These are phyloP conservation scores for Ophiostoma novo-ulmi DNA, from an alignment of 2,329 filamentous ascomycete species.

Conservation along the genomic window DNA sequence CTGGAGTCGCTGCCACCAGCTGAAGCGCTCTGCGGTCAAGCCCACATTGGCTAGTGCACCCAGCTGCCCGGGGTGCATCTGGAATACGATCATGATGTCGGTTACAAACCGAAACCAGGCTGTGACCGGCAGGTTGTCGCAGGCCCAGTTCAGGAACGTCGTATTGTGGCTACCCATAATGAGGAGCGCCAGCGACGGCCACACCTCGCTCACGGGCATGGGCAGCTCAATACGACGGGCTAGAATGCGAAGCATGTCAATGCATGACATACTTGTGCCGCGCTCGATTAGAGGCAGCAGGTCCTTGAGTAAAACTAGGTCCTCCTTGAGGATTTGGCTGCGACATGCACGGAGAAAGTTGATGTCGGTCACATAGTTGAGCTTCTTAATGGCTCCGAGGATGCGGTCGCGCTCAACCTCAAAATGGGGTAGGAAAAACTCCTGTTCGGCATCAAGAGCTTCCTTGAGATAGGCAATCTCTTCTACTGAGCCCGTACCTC, in stretches of 20 bases:
- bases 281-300: conserved; percentile 25
- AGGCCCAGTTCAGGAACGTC: conserved; percentile 27
- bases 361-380: conserved; percentile 21
- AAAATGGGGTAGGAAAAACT: conserved; percentile 24
- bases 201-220: conserved; percentile 26
- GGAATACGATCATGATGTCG: conserved; percentile 26
- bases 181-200: conserved; percentile 25
- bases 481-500: conserved; percentile 21
- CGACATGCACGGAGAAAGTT: conserved; percentile 25
- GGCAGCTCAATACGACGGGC: conserved; percentile 25
- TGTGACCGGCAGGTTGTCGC: conserved; percentile 24
- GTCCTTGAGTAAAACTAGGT: conserved; percentile 26
- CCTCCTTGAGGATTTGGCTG: conserved; percentile 27
- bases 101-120: conserved; percentile 28
- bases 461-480: conserved; percentile 19
- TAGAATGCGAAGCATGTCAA: conserved; percentile 28
- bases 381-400: conserved; percentile 22
- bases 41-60: conserved; percentile 21
- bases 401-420: conserved; percentile 28
- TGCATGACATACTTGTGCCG: conserved; percentile 23
- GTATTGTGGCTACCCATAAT: conserved; percentile 25
- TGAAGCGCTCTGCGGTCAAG: conserved; percentile 20
- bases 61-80: neutral
- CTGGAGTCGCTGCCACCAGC: conserved; percentile 21
- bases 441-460: conserved; percentile 24